Base-by-base conservation (phyloP, 2,329 filamentous ascomycete genomes). In the Tolypocladium nubicola region DNA sequence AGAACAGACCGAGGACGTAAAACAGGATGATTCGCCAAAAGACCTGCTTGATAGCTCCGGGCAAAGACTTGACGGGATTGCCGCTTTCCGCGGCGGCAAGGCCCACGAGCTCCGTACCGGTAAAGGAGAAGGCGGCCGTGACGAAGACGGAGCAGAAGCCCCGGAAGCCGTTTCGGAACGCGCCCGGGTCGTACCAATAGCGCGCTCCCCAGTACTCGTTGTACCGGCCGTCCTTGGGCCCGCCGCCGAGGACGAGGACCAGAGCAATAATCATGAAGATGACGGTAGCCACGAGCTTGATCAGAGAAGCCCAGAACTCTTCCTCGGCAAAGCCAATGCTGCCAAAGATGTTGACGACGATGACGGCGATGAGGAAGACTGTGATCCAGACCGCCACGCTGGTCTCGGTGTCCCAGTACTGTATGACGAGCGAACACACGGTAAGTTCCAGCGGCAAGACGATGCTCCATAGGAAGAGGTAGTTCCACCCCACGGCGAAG, bases 21-120 rank as follows among this genome's bases (percentile, higher is more conserved):
- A 79, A 79, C 61, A 79, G 67, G n/a, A 75, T 76, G 61, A 79
- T 77, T 66, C 77, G 75, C 76, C 76, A 79, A 63, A 79, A 79
- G 38, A 79, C 87, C 71, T 93, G 89, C 75, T 91, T 93, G 66
- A 91, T 84, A 2, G 90, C 89, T 26, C 84, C 86, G 0, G 90
- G 90, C 0, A 95, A 79, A 0, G 85, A 82, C 68, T 88, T 84
- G 61, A 83, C 79, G 1, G 86, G 86, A 65, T 88, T 87, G 4
- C 68, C 71, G 0, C 85, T 82, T 71, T 89, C 86, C 14, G 86
- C 86, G 4, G 86, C 86, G 6, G 85, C 85, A 10, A 89, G 79
- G 66, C 86, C 86, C 52, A 88, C 85, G 6, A 87, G 73, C 67
- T 88, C 86, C 1, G 85, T 87, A 13, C 85, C 85, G 2, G 83